Base-by-base conservation (phyloP, 306 rosid genomes). In the Fagus sylvatica region DNA sequence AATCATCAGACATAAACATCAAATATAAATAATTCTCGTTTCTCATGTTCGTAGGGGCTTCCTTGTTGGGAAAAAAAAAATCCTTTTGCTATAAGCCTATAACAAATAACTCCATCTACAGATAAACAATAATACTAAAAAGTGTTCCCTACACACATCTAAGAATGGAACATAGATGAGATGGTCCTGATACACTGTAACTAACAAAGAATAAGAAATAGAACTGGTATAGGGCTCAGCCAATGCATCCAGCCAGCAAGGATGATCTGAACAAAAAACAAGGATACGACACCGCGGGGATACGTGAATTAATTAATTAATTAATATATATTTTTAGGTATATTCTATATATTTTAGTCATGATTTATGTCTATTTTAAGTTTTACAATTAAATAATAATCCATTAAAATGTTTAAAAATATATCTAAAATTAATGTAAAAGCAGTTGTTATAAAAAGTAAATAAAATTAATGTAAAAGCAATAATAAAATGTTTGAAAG, bases 211-310 rank as follows among this genome's bases (percentile, higher is more conserved):
- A 66, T 32, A 66, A 39, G 69, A 64, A 39, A 66, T 33, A 61
- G 68, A 33, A 33, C 68, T 61, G 41, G 68, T 4, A 59, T 30
- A 59, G 65, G 3, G 39, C 68, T 8, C 17, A 61, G 68, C 40
- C 68, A 61, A 32, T 11, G 34, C 39, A 61, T 61, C 68, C 68
- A 61, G 9, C 68, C n/a, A 61, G 68, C 68, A 61, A 32, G 68
- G 41, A 11, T 61, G 19, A 40, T 33, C 41, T 12, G 17, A 33
- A 33, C 6, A 34, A 61, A 61, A 12, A 61, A 0, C 4, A 5
- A 22, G 28, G 28, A 22, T 22, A 22, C 28, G 28, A 22, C 28
- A 22, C 28, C 28, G 28, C 28, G 28, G 28, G 28, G 0, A 22
- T 22, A 22, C 28, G 28, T 33, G 32, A 7, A 33, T 33, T 13